Percentiles rank a stretch among this genome's conserved stretches.
phyloP scores from a whole-genome alignment of 2,329 filamentous ascomycete species.

The Alternaria brassicae region DNA sequence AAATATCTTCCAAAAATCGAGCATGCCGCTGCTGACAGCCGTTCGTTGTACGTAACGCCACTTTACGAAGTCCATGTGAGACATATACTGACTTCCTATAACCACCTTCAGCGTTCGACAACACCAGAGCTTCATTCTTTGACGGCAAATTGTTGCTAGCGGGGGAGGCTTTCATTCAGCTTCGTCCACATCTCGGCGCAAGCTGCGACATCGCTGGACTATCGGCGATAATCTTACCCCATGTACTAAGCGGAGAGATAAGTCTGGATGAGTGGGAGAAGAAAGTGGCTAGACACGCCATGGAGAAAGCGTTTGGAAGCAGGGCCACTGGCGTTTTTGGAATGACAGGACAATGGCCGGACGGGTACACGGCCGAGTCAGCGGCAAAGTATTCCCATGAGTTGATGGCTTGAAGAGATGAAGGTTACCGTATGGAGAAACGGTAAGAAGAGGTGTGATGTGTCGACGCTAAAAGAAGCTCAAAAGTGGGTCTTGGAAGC shows the following conservation, averaged over 20 bases:
- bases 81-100: not conserved
- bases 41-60: slow-evolving; percentile 39
- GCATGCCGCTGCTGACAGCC: slow-evolving; percentile 52
- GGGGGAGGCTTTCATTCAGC: slow-evolving; percentile 54
- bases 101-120: slow-evolving; percentile 37
- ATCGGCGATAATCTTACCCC: slow-evolving; percentile 47
- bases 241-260: slow-evolving; percentile 46
- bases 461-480: too few species aligned
- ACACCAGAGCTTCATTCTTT: slow-evolving; percentile 42
- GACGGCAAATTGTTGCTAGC: slow-evolving; percentile 53
- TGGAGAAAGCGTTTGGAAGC: slow-evolving; percentile 20
- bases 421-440: not conserved
- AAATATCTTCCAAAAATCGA: slow-evolving; percentile 46
- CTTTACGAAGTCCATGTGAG: not conserved
- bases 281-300: slow-evolving; percentile 36
- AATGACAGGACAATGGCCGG: slow-evolving; percentile 27
- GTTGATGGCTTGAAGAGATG: not conserved
- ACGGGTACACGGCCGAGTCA: slow-evolving; percentile 6
- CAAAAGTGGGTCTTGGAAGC: not conserved
- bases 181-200: slow-evolving; percentile 54
- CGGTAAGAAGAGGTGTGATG: not conserved
- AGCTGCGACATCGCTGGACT: slow-evolving; percentile 55
- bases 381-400: not conserved
- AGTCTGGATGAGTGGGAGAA: slow-evolving; percentile 40
- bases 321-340: slow-evolving; percentile 19